Conservation (phyloP, 2,329 filamentous ascomycete species). For the Colletotrichum karsti region DNA sequence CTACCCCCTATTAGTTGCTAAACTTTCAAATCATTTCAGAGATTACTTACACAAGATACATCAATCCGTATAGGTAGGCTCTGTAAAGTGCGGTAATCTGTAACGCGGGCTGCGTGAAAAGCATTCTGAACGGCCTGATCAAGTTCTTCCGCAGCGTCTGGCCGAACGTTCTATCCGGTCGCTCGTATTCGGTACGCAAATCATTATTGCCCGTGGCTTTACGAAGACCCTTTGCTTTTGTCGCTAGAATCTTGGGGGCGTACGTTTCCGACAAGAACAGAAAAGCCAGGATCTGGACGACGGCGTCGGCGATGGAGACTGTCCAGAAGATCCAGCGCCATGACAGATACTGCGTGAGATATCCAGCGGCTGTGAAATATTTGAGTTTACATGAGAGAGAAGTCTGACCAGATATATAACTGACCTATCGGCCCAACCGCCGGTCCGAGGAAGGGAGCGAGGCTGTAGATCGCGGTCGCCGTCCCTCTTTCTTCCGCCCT, state of each 20-base stretch:
- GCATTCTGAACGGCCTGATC: conserved; percentile 56
- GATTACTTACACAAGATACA: conserved; percentile 54
- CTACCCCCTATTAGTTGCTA: conserved; percentile 4
- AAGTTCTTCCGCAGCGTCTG: conserved; percentile 41
- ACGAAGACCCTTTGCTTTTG: conserved; percentile 37
- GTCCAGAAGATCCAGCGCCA: conserved; percentile 58
- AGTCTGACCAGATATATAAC: background rate
- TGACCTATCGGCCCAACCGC: conserved; percentile 49
- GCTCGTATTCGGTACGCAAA: conserved; percentile 39
- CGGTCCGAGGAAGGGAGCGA: conserved; percentile 53
- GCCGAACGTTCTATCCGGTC: conserved; percentile 33
- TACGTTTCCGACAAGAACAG: conserved; percentile 50
- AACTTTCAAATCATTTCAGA: rapidly evolving
- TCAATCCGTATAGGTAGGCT: conserved; percentile 60
- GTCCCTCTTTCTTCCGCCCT: conserved; percentile 47
- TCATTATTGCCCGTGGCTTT: conserved; percentile 38
- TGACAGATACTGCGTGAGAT: conserved; percentile 43
- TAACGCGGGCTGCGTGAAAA: conserved; percentile 59
- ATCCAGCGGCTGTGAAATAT: conserved; percentile 45
- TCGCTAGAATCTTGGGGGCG: conserved; percentile 39
- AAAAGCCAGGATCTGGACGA: conserved; percentile 43
- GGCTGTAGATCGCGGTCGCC: conserved; percentile 42
- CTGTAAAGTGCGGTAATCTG: conserved; percentile 58
- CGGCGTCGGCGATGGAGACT: conserved; percentile 45
- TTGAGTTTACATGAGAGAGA: background rate